phyloP scores from a whole-genome alignment of 2,329 filamentous ascomycete genomes.

The Lachnellula arida region DNA sequence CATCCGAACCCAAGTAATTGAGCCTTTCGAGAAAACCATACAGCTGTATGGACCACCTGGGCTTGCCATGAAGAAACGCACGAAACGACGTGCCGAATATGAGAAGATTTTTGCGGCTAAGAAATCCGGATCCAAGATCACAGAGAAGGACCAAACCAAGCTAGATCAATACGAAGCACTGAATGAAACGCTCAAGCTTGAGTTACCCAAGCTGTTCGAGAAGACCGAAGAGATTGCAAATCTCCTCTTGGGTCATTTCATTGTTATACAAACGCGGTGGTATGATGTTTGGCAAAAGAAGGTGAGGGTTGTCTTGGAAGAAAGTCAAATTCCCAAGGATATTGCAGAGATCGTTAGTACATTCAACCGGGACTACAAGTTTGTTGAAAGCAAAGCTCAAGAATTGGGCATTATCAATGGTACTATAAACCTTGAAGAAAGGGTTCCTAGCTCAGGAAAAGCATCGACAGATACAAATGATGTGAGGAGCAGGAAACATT shows the following conservation, averaged over 20 bases:
- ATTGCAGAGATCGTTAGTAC: conserved; percentile 68
- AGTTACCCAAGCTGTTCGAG: conserved; percentile 77
- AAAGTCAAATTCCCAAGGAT: conserved; percentile 59
- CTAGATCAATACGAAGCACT: conserved; percentile 80
- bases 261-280: conserved; percentile 81
- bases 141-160: conserved; percentile 77
- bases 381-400: conserved; percentile 66
- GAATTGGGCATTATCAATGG: conserved; percentile 77
- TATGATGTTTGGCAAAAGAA: conserved; percentile 80
- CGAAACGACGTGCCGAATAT: conserved; percentile 87
- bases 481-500: conserved; percentile 30
- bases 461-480: conserved; percentile 39
- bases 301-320: conserved; percentile 67
- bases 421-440: conserved; percentile 41
- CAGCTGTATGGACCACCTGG: conserved; percentile 79
- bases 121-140: conserved; percentile 77
- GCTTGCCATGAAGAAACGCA: conserved; percentile 87
- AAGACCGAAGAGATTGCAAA: conserved; percentile 81
- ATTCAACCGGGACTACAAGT: conserved; percentile 75
- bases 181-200: conserved; percentile 89
- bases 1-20: conserved; percentile 77
- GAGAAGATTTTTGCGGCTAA: conserved; percentile 74
- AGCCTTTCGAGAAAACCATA: conserved; percentile 75
- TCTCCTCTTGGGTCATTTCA: conserved; percentile 75
- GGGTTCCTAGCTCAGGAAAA: conserved; percentile 7